Base-by-base conservation (phyloP, 768 basidiomycete species). In the Amanita exitialis region DNA sequence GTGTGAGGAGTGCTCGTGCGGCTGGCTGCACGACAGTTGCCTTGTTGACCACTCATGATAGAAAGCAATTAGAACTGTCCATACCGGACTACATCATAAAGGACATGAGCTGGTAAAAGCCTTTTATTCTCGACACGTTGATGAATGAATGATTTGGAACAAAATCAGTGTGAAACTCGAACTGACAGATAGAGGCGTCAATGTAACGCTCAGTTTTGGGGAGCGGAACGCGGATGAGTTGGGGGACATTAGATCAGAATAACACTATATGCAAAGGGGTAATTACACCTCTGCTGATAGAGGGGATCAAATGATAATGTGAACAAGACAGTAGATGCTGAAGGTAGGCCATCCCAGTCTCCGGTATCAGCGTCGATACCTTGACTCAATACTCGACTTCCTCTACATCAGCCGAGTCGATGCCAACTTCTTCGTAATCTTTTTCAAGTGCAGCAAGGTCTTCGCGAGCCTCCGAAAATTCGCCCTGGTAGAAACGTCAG, bases 391-490 rank as follows among this genome's bases (percentile, higher is more conserved):
- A 79, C 58, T 80, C 79, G 50, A 66, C 75, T 56, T 75, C 72
- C 53, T 74, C 76, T 23, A 62, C 71, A 53, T 76, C 75, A 35
- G 71, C 74, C 32, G 74, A 75, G 60, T 76, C 76, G 27, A 68
- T 71, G 56, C 73, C 76, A 61, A 78, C 91, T 65, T 96, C 90
- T 66, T 91, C 90, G 60, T 92, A 93, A 58, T 92, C 91, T 69
- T 92, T 96, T 77, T 97, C 95, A 50, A 99, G 82, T n/a, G 95
- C 95, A n/a, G 95, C 96, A 52, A 99, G 84, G 66, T 99, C 95
- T 72, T 99, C 96, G 54, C 95, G 87, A 16, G 95, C 95, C 74
- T 97, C 95, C 16, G 91, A 94, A 74, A 98, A 97, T 73, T 99
- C 95, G 66, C 95, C 95, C 79, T 81, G 54, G 18, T 41, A 18